These are phyloP conservation scores for Atalantia buxifolia DNA, from an alignment of 345 rosid species.

Conservation along the genomic window DNA sequence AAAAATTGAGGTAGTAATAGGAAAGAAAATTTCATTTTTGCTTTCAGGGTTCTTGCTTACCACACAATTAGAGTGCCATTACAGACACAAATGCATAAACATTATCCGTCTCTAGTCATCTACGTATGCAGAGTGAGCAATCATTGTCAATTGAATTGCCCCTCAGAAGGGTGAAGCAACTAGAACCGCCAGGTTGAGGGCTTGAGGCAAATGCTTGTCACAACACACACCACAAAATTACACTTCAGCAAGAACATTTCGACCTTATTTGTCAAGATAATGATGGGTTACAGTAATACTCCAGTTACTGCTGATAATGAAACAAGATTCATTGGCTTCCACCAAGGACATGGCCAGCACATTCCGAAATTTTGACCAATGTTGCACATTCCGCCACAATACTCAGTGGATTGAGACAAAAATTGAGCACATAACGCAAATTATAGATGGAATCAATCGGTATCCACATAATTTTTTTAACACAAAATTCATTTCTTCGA, in stretches of 20 bases:
- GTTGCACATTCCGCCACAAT: too few relatives aligned
- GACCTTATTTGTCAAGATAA: neutral
- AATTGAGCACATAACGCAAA: neutral
- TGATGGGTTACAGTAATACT: too few relatives aligned
- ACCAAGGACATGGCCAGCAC: too few relatives aligned
- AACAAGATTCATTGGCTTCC: too few relatives aligned
- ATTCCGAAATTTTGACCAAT: too few relatives aligned
- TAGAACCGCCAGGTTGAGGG: neutral
- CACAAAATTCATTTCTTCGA: slow-evolving; percentile 25
- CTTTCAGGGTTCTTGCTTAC: neutral
- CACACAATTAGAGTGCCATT: neutral
- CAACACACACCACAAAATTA: neutral
- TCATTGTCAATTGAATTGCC: neutral
- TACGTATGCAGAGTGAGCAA: too few relatives aligned
- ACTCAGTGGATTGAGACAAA: too few relatives aligned
- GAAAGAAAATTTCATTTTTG: too few relatives aligned
- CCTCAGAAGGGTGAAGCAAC: neutral
- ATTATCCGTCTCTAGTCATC: too few relatives aligned
- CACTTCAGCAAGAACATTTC: neutral
- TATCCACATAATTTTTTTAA: slow-evolving; percentile 1
- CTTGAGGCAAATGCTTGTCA: neutral
- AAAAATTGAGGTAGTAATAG: neutral
- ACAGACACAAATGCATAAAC: neutral
- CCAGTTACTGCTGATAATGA: neutral
- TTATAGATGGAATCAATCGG: neutral